phyloP scores from a whole-genome alignment of 2,329 filamentous ascomycete species.

The Colletotrichum echinochloae region DNA sequence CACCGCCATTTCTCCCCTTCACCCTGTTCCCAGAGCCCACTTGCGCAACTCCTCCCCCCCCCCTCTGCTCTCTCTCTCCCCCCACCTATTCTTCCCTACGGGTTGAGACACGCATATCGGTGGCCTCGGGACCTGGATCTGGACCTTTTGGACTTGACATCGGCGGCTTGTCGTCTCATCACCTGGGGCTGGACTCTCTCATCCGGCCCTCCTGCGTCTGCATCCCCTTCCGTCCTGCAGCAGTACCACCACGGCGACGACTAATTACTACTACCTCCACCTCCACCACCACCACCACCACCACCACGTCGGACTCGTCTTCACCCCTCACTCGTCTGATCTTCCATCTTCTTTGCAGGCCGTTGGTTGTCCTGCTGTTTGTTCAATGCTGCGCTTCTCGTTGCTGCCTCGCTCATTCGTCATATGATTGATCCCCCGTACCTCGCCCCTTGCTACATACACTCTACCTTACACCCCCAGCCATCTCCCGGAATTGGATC shows the following conservation, averaged over 20 bases:
- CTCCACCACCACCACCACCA: background rate
- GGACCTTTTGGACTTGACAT: conserved; percentile 18
- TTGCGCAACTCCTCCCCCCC: background rate
- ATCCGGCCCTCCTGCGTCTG: conserved; percentile 24
- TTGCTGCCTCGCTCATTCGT: conserved; percentile 6
- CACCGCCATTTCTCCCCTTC: conserved; percentile 27
- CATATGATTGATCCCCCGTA: conserved; percentile 7
- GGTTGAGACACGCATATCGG: conserved; percentile 32
- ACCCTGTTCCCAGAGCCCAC: background rate
- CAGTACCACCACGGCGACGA: background rate
- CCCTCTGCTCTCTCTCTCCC: background rate
- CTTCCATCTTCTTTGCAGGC: conserved; percentile 11
- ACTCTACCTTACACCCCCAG: too few relatives aligned
- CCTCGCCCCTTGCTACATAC: conserved; percentile 2
- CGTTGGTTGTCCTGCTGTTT: background rate
- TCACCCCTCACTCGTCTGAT: conserved; percentile 22
- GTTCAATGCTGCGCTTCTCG: conserved; percentile 11
- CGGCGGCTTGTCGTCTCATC: conserved; percentile 38
- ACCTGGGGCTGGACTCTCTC: conserved; percentile 10
- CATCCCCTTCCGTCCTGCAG: conserved; percentile 15
- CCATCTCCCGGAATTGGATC: conserved; percentile 25
- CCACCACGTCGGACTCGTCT: conserved; percentile 5
- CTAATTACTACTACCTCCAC: background rate
- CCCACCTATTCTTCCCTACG: background rate
- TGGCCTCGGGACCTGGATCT: conserved; percentile 15